phyloP scores from a whole-genome alignment of 768 basidiomycete species.

The Hericium coralloides region DNA sequence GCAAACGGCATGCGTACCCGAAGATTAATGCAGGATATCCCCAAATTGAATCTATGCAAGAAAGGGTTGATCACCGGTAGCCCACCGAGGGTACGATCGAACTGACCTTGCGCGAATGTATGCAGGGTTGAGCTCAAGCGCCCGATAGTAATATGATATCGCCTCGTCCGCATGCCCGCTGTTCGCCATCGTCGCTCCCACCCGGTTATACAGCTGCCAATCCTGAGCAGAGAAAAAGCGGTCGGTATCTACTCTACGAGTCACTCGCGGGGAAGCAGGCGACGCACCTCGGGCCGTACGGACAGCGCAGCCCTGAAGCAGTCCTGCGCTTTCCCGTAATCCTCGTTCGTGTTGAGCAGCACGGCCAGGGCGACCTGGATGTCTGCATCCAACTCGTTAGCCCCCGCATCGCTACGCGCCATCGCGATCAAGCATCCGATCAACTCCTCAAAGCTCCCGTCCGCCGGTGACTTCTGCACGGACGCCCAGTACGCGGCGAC shows the following conservation, averaged over 20 bases:
- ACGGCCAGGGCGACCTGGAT: conserved; percentile 93
- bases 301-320: conserved; percentile 88
- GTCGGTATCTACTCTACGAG: no score
- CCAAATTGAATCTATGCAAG: conserved; percentile 71
- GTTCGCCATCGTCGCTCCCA: conserved; percentile 93
- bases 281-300: conserved; percentile 73
- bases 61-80: neutral
- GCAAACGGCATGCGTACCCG: conserved; percentile 36
- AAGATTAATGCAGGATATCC: conserved; percentile 87
- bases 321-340: conserved; percentile 86
- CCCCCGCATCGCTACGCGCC: conserved; percentile 46
- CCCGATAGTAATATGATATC: conserved; percentile 78
- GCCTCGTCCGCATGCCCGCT: conserved; percentile 73
- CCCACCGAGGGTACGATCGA: neutral
- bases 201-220: conserved; percentile 86
- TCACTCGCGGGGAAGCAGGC: neutral
- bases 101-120: conserved; percentile 83
- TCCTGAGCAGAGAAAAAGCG: conserved; percentile 40
- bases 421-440: conserved; percentile 76
- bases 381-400: conserved; percentile 76
- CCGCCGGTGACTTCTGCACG: conserved; percentile 21
- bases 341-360: conserved; percentile 87
- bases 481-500: conserved; percentile 29
- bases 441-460: conserved; percentile 41
- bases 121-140: conserved; percentile 78